Evolutionary conservation across 495 filamentous ascomycete species (phyloP).

Genomic region (Durotheca rogersii): DNA sequence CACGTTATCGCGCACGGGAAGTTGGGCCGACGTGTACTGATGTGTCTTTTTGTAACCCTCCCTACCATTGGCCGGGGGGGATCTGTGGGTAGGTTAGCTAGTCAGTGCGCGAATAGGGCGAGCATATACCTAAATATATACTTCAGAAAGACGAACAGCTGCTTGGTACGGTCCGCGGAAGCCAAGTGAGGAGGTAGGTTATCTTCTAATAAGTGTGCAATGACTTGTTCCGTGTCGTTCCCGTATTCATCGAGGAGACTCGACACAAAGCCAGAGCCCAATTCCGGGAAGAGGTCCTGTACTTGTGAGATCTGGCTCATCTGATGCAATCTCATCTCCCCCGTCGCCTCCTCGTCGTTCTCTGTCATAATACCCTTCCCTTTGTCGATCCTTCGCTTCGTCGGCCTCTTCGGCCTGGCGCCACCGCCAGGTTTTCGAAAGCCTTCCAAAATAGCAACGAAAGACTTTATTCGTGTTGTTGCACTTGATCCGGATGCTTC

Average conservation of each 20-base stretch:
- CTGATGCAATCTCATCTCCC: slow-evolving; percentile 71
- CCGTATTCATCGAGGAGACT: slow-evolving; percentile 76
- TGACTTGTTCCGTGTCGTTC: slow-evolving; percentile 75
- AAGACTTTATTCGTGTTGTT: slow-evolving; percentile 56
- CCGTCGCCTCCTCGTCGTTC: slow-evolving; percentile 45
- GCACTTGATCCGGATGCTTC: slow-evolving; percentile 41
- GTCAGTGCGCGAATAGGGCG: slow-evolving; percentile 5
- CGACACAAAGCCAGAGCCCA: slow-evolving; percentile 80
- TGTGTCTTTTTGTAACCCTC: slow-evolving; percentile 28
- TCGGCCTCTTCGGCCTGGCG: slow-evolving; percentile 53
- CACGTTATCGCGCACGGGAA: slow-evolving; percentile 55
- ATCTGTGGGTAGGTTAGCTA: slow-evolving; percentile 26
- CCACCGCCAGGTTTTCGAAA: slow-evolving; percentile 56
- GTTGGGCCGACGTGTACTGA: slow-evolving; percentile 42
- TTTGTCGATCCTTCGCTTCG: slow-evolving; percentile 58
- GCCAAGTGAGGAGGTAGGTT: slow-evolving; percentile 65
- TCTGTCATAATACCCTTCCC: slow-evolving; percentile 61
- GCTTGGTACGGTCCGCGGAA: slow-evolving; percentile 54
- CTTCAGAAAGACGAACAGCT: slow-evolving; percentile 44
- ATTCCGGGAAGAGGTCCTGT: slow-evolving; percentile 88
- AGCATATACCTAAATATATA: background rate
- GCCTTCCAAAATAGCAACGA: slow-evolving; percentile 54
- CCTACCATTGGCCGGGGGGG: slow-evolving; percentile 26
- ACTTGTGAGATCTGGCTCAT: slow-evolving; percentile 83
- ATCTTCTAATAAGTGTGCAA: slow-evolving; percentile 81